Evolutionary conservation across 805 yeast species (phyloP), one percentile per base, ranked within the genome.

Genomic region (Soucietia sequanensis): DNA sequence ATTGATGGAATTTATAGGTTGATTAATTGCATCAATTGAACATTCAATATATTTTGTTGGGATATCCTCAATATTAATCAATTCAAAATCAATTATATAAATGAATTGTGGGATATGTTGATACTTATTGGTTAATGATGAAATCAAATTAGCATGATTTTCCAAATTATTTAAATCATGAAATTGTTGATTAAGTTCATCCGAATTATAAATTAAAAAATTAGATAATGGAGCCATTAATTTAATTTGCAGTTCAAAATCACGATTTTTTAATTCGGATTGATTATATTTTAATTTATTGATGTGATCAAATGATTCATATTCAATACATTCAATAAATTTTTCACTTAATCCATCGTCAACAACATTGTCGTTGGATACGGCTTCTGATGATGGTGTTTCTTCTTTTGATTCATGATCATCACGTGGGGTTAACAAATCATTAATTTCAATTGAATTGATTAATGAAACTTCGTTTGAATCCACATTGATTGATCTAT

Each of bases 211-310:
- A 15, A 62, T 38, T 2, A 64, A 42, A 33, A 63, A 60, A 33
- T 60, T 50, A 9, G 59, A 53, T n/a, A 62, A 38, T 8, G 59
- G 51, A 2, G 67, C 62, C 56, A 57, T 51, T 27, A 64, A 41
- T 33, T 47, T 48, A 18, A 52, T 42, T 40, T 64, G 70, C 27
- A 41, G 41, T 18, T 43, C 38, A 39, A 41, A 64, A 43, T 62
- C 62, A 6, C 71, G 43, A 33, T 56, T 62, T 31, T 56, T 52
- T 29, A 60, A 40, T 20, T 18, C 27, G 11, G 9, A n/a, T 20
- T 33, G 14, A 10, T 27, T 11, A 23, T 23, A 14, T 27, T 22
- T 23, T 5, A 33, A 26, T 22, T 37, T 29, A 35, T 42, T 40
- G 13, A 44, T 21, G 20, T 30, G 18, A n/a, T 33, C 23, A 20